These are phyloP conservation scores for Raffaelea ambrosiae DNA, from an alignment of 2,329 filamentous ascomycete species.

Conservation along the genomic window DNA sequence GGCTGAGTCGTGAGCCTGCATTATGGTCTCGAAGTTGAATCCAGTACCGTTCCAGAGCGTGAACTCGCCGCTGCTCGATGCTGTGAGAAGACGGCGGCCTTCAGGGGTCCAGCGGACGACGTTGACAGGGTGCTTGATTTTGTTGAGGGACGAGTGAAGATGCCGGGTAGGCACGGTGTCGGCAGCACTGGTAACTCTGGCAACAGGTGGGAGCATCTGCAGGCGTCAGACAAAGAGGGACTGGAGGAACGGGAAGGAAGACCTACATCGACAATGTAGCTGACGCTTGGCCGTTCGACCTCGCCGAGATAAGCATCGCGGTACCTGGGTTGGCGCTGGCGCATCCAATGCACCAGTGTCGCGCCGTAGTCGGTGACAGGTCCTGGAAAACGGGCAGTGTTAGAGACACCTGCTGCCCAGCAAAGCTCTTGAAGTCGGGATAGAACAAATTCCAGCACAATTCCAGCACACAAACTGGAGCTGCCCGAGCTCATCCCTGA, in stretches of 20 bases:
- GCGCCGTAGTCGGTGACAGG: constrained; percentile 91
- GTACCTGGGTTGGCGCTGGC: constrained; percentile 68
- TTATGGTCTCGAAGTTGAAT: constrained; percentile 99
- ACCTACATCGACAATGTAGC: constrained; percentile 80
- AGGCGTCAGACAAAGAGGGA: neutral
- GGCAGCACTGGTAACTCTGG: constrained; percentile 63
- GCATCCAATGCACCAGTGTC: constrained; percentile 86
- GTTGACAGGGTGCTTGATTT: constrained; percentile 95
- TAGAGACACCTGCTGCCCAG: neutral
- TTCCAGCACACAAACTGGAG: too few relatives aligned
- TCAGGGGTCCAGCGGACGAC: constrained; percentile 97
- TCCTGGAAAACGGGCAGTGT: constrained; percentile 40
- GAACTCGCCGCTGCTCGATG: constrained; percentile 93
- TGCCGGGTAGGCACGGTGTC: constrained; percentile 92
- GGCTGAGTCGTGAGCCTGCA: constrained; percentile 90
- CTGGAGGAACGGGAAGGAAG: fast-evolving
- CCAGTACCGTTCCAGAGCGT: constrained; percentile 98
- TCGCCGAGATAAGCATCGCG: constrained; percentile 65
- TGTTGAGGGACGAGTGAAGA: constrained; percentile 95
- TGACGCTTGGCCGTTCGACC: constrained; percentile 73
- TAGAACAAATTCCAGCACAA: too few relatives aligned
- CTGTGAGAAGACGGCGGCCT: constrained; percentile 81
- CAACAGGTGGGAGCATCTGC: constrained; percentile 80
- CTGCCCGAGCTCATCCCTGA: too few relatives aligned
- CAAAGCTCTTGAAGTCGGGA: too few relatives aligned